Conservation (phyloP, 306 rosid species). For the Fragaria ananassa region DNA sequence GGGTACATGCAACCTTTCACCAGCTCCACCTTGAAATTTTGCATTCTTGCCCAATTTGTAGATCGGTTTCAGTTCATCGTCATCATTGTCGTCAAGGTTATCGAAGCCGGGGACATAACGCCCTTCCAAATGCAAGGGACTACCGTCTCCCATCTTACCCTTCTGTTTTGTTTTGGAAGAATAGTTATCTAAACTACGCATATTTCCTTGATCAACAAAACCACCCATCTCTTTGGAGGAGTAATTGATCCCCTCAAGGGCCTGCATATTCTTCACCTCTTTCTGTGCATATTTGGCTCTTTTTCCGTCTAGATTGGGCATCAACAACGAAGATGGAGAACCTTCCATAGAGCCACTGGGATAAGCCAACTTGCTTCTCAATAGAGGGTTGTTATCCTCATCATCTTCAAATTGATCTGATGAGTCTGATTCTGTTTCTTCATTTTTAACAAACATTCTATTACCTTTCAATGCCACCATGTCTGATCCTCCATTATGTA, state of each 20-base stretch:
- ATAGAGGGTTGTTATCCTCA: slow-evolving; percentile 67
- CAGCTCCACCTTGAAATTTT: slow-evolving; percentile 42
- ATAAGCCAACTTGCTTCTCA: slow-evolving; percentile 73
- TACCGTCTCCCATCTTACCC: slow-evolving; percentile 53
- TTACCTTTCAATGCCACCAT: slow-evolving; percentile 40
- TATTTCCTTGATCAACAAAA: slow-evolving; percentile 45
- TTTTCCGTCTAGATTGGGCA: slow-evolving; percentile 56
- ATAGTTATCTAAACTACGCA: slow-evolving; percentile 44
- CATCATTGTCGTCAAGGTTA: slow-evolving; percentile 46
- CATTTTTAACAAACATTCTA: slow-evolving; percentile 44
- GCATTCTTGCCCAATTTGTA: slow-evolving; percentile 53
- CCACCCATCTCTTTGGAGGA: slow-evolving; percentile 48
- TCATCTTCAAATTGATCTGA: slow-evolving; percentile 78
- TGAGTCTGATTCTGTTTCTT: slow-evolving; percentile 97
- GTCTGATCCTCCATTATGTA: slow-evolving; percentile 59
- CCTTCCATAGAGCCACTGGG: slow-evolving; percentile 51
- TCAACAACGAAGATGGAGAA: slow-evolving; percentile 47
- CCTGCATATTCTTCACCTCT: slow-evolving; percentile 39
- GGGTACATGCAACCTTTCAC: slow-evolving; percentile 45
- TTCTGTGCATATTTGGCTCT: slow-evolving; percentile 51
- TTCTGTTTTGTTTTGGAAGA: slow-evolving; percentile 64
- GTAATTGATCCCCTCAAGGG: slow-evolving; percentile 36
- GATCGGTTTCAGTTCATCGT: slow-evolving; percentile 40
- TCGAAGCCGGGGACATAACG: slow-evolving; percentile 39
- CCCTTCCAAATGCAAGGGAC: slow-evolving; percentile 54